A percentile compares a stretch with the other conserved stretches of the same genome.
phyloP scores from a whole-genome alignment of 108 stramenopile species.

The Discostella stelligeroides region DNA sequence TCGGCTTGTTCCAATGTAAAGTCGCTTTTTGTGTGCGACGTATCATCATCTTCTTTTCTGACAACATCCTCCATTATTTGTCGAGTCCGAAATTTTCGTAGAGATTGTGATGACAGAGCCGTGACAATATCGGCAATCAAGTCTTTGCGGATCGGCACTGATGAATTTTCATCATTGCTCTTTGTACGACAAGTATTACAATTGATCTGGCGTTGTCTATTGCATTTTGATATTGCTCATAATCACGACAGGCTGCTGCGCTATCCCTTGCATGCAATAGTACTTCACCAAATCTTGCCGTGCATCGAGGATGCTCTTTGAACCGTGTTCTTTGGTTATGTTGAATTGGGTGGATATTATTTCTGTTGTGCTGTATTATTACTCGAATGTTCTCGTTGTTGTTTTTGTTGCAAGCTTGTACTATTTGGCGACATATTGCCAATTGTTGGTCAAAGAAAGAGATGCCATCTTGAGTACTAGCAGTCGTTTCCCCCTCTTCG shows the following conservation, averaged over 20 bases:
- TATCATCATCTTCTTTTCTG: background rate
- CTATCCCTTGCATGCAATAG: slow-evolving; percentile 20
- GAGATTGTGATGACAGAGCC: background rate
- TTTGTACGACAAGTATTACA: background rate
- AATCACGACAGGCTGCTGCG: background rate
- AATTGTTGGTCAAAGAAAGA: no score
- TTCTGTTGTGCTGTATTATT: no score
- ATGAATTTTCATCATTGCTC: background rate
- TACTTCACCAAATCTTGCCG: slow-evolving; percentile 25
- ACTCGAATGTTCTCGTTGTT: no score
- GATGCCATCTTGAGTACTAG: no score
- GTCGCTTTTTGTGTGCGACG: background rate
- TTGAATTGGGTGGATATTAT: no score
- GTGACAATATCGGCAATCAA: slow-evolving; percentile 9
- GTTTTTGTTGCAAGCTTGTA: no score
- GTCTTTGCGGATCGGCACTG: background rate
- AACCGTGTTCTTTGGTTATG: background rate
- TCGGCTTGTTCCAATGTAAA: slow-evolving; percentile 16
- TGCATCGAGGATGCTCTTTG: slow-evolving; percentile 22
- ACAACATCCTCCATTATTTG: background rate
- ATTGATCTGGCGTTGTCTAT: slow-evolving; percentile 9
- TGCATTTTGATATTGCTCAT: slow-evolving; percentile 4
- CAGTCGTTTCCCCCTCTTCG: no score
- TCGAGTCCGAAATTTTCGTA: slow-evolving; percentile 5
- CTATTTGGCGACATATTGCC: no score